A percentile compares a stretch with the other conserved stretches of the same genome.
phyloP scores from a whole-genome alignment of 1,284 basidiomycete genomes.

The Cryptococcus depauperatus region DNA sequence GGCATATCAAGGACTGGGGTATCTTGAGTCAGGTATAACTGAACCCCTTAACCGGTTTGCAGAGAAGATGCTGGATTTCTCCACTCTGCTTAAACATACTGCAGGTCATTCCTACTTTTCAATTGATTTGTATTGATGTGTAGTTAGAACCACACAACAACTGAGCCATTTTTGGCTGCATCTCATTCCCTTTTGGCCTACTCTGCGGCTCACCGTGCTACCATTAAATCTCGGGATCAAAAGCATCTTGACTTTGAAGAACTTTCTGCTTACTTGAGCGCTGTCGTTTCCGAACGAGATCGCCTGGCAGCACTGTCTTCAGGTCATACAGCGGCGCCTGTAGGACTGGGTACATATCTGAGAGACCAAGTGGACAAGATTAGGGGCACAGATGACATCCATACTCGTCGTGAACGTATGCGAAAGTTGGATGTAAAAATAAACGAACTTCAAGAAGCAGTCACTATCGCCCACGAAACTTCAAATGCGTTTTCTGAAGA shows the following conservation, averaged over 20 bases:
- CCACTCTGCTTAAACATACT: constrained; percentile 69
- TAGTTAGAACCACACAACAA: constrained; percentile 66
- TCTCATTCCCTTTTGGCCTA: constrained; percentile 83
- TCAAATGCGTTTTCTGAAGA: constrained; percentile 92
- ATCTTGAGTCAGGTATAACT: constrained; percentile 95
- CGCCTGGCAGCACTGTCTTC: constrained; percentile 75
- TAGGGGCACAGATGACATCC: constrained; percentile 85
- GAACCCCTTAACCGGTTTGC: constrained; percentile 94
- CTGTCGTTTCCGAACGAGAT: constrained; percentile 84
- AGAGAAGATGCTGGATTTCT: constrained; percentile 86
- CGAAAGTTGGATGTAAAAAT: constrained; percentile 85
- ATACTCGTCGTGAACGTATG: constrained; percentile 78
- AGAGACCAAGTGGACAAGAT: constrained; percentile 86
- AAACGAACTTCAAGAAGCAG: constrained; percentile 94
- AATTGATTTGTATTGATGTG: not conserved
- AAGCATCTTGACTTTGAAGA: constrained; percentile 99
- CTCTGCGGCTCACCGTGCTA: constrained; percentile 77
- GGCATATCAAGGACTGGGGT: constrained; percentile 90
- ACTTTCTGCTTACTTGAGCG: constrained; percentile 86
- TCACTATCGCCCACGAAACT: constrained; percentile 87
- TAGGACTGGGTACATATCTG: constrained; percentile 81
- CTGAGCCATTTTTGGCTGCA: constrained; percentile 79
- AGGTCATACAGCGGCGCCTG: constrained; percentile 45
- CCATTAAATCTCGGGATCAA: constrained; percentile 90
- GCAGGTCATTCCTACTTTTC: constrained; percentile 47